These are phyloP conservation scores for Cladophialophora chaetospira DNA, from an alignment of 2,329 filamentous ascomycete species.

Conservation along the genomic window DNA sequence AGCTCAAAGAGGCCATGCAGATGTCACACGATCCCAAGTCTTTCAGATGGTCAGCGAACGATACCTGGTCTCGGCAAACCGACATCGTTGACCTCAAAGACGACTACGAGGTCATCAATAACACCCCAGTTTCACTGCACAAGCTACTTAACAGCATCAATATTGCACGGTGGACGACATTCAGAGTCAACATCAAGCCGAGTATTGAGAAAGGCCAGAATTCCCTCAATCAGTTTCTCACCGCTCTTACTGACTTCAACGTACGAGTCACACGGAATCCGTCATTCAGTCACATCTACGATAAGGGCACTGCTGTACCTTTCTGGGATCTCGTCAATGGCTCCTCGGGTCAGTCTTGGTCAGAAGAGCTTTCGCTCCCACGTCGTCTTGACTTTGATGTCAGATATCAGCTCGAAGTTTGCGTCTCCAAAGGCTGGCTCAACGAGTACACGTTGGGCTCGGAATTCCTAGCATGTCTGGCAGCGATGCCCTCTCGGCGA, in stretches of 20 bases:
- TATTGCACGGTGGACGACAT: conserved; percentile 66
- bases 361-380: conserved; percentile 29
- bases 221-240: conserved; percentile 33
- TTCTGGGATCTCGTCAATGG: conserved; percentile 47
- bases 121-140: conserved; percentile 48
- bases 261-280: conserved; percentile 54
- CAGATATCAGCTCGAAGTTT: conserved; percentile 89
- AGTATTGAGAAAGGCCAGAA: neutral
- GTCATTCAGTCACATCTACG: conserved; percentile 46
- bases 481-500: conserved; percentile 51
- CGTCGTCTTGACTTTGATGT: conserved; percentile 66
- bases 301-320: conserved; percentile 45
- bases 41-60: conserved; percentile 56
- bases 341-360: conserved; percentile 3
- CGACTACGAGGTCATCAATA: conserved; percentile 34
- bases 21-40: conserved; percentile 47
- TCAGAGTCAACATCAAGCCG: conserved; percentile 53
- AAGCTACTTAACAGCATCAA: conserved; percentile 59
- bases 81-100: conserved; percentile 56
- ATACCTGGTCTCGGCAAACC: conserved; percentile 66
- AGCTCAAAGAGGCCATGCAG: conserved; percentile 30
- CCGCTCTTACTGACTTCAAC: conserved; percentile 71
- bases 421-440: conserved; percentile 76
- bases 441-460: conserved; percentile 72
- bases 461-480: conserved; percentile 68